phyloP scores from a whole-genome alignment of 225 moss, liverwort and hornwort genomes.

The Pseudoscleropodium purum region DNA sequence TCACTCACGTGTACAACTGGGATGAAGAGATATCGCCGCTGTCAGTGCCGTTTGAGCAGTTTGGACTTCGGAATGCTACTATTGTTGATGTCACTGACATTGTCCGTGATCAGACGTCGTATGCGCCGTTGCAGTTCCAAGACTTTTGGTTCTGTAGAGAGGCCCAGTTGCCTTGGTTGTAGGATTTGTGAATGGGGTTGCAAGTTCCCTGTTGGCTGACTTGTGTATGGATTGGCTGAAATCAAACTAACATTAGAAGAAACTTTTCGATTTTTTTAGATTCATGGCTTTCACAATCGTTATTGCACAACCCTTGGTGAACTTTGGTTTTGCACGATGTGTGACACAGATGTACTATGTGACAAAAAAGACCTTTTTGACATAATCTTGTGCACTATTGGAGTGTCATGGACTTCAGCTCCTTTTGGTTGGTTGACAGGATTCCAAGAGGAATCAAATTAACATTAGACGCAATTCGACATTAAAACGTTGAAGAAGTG shows the following conservation, averaged over 20 bases:
- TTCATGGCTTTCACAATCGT: neutral
- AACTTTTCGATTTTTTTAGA: neutral
- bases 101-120: neutral
- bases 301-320: neutral
- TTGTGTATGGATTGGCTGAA: neutral
- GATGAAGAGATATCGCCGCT: slow-evolving; percentile 12
- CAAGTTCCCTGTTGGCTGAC: neutral
- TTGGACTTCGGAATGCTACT: slow-evolving; percentile 16
- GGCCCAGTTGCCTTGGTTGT: slow-evolving; percentile 21
- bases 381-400: neutral
- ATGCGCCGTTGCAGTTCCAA: slow-evolving; percentile 1
- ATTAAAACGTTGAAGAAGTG: neutral
- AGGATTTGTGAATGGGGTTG: neutral
- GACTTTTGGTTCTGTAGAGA: slow-evolving; percentile 47
- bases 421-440: too few species aligned
- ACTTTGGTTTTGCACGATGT: neutral
- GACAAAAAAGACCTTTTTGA: neutral
- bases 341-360: neutral
- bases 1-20: slow-evolving; percentile 32
- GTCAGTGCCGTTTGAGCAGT: slow-evolving; percentile 16
- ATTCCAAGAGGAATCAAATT: too few species aligned
- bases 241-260: neutral
- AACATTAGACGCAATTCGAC: neutral
- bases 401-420: neutral
- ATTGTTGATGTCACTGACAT: slow-evolving; percentile 22